Conservation (phyloP, 495 filamentous ascomycete species). For the Penicillium riverlandense region DNA sequence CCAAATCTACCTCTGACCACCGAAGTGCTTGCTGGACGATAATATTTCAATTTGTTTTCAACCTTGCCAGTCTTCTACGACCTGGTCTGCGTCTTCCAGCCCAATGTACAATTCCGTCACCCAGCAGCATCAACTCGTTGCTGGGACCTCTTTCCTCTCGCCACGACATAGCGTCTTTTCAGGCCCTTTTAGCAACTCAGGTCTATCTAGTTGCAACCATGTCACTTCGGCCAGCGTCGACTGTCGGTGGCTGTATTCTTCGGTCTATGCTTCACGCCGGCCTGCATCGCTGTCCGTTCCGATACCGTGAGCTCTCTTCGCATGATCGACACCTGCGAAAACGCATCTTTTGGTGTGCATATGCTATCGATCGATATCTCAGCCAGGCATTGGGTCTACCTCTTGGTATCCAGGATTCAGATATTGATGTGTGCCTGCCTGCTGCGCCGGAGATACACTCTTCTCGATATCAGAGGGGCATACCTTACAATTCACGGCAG, state of each 20-base stretch:
- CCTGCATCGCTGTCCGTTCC: conserved; percentile 36
- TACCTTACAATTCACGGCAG: not conserved
- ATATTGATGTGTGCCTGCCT: conserved; percentile 34
- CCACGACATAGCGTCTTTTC: conserved; percentile 30
- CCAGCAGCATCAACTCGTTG: conserved; percentile 20
- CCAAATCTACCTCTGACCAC: conserved; percentile 8
- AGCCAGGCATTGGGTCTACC: conserved; percentile 40
- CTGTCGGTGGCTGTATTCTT: conserved; percentile 31
- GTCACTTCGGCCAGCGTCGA: conserved; percentile 32
- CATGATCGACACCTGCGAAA: conserved; percentile 36
- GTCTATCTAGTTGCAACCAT: conserved; percentile 33
- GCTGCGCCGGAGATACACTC: conserved; percentile 23
- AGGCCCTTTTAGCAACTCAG: conserved; percentile 30
- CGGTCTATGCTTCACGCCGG: conserved; percentile 36
- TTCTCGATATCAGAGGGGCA: conserved; percentile 2
- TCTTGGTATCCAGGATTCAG: conserved; percentile 36
- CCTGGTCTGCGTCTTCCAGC: conserved; percentile 18
- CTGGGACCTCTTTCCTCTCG: conserved; percentile 21
- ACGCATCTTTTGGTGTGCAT: conserved; percentile 45
- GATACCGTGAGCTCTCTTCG: conserved; percentile 31
- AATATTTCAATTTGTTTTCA: conserved; percentile 34
- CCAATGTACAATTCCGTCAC: conserved; percentile 21
- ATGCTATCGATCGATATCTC: conserved; percentile 41
- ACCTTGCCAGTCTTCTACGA: conserved; percentile 23
- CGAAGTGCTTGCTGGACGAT: conserved; percentile 30